Evolutionary conservation across 192 early-diverging fungal genomes (phyloP).

Genomic region (Oehlia diaphana): DNA sequence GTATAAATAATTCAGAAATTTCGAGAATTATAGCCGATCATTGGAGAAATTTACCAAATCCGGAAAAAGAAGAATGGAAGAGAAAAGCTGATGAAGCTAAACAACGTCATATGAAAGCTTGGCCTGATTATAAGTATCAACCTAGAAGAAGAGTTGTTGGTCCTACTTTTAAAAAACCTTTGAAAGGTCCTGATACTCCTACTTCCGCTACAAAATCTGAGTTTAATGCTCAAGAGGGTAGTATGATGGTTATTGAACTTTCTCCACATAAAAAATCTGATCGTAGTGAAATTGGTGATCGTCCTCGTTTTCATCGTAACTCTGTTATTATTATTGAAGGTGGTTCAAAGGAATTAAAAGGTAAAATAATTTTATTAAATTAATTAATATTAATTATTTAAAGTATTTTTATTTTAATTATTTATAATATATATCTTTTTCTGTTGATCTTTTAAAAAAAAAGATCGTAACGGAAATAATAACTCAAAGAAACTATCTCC

Average conservation of each 20-base stretch:
- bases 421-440: background rate
- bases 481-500: background rate
- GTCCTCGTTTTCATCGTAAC: background rate
- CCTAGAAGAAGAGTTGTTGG: slow-evolving; percentile 23
- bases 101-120: slow-evolving; percentile 30
- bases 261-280: background rate
- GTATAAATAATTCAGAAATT: slow-evolving; percentile 31
- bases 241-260: slow-evolving; percentile 16
- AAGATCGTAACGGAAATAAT: background rate
- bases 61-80: slow-evolving; percentile 30
- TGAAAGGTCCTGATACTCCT: slow-evolving; percentile 17
- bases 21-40: slow-evolving; percentile 30
- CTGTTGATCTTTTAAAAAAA: background rate
- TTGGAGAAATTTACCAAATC: slow-evolving; percentile 24
- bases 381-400: too few relatives aligned
- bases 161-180: slow-evolving; percentile 29
- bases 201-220: background rate
- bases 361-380: background rate
- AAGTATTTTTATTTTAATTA: background rate
- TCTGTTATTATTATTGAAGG: slow-evolving; percentile 28
- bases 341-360: slow-evolving; percentile 27
- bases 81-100: slow-evolving; percentile 32
- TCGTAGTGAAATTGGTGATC: background rate
- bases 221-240: background rate
- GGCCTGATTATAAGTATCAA: slow-evolving; percentile 33